Percentiles rank a stretch among this genome's conserved stretches.
Evolutionary conservation across 2,329 filamentous ascomycete species (phyloP).

Genomic region (Pseudogymnoascus verrucosus): DNA sequence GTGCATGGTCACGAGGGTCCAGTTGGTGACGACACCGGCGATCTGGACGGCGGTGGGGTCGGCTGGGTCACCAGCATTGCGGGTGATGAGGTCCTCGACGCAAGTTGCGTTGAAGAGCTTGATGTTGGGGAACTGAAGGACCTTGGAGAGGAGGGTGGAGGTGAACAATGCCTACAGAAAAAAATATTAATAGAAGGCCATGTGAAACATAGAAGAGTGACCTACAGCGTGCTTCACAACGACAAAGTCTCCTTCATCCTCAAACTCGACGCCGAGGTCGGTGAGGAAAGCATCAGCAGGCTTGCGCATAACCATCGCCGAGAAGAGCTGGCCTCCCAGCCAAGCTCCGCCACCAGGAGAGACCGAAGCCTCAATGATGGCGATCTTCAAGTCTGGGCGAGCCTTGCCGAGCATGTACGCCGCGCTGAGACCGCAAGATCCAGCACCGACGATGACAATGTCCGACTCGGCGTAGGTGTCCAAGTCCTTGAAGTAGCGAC

Average conservation of each 20-base stretch:
- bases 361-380: constrained; percentile 81
- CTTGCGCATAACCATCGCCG: constrained; percentile 91
- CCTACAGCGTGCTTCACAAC: constrained; percentile 80
- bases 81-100: constrained; percentile 88
- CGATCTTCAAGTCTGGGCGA: constrained; percentile 84
- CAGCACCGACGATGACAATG: constrained; percentile 87
- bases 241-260: constrained; percentile 81
- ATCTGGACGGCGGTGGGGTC: constrained; percentile 54
- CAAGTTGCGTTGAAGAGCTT: constrained; percentile 95
- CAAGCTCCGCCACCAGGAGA: constrained; percentile 83
- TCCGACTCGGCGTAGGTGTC: constrained; percentile 87
- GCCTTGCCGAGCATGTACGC: constrained; percentile 78
- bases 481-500: constrained; percentile 85
- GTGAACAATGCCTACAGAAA: constrained; percentile 64
- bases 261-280: constrained; percentile 75
- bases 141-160: constrained; percentile 74
- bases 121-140: constrained; percentile 78
- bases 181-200: neutral
- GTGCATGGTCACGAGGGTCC: constrained; percentile 83
- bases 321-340: constrained; percentile 91
- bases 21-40: constrained; percentile 89
- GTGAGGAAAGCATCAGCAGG: constrained; percentile 77
- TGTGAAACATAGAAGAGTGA: neutral
- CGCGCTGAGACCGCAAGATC: constrained; percentile 76
- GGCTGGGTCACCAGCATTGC: constrained; percentile 37